phyloP scores from a whole-genome alignment of 768 basidiomycete genomes.

The Phylloporus rhodoxanthus region DNA sequence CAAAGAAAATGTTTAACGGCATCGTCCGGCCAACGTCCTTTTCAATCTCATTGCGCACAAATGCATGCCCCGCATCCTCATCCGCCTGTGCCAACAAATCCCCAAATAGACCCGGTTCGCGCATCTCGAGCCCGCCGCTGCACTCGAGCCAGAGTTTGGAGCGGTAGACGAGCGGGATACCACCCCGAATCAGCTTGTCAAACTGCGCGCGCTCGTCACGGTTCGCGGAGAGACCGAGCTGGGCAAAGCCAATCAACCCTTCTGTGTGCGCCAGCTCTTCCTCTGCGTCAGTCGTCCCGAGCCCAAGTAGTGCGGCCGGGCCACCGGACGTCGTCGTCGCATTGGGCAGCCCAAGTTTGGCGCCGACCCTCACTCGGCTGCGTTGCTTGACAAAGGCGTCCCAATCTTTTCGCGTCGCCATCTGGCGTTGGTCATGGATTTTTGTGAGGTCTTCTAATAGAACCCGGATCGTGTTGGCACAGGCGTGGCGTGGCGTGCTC shows the following conservation, averaged over 20 bases:
- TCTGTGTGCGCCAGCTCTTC: slow-evolving; percentile 79
- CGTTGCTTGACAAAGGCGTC: slow-evolving; percentile 77
- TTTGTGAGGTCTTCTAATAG: slow-evolving; percentile 71
- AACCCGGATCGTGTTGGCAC: slow-evolving; percentile 65
- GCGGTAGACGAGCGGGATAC: slow-evolving; percentile 85
- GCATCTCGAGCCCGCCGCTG: slow-evolving; percentile 86
- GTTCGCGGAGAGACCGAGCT: slow-evolving; percentile 70
- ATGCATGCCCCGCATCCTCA: slow-evolving; percentile 38
- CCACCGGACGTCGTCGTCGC: slow-evolving; percentile 30
- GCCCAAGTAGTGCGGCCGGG: slow-evolving; percentile 63
- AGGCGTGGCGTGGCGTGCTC: slow-evolving; percentile 68
- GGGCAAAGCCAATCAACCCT: slow-evolving; percentile 85
- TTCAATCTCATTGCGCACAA: slow-evolving; percentile 78
- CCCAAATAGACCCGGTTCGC: slow-evolving; percentile 84
- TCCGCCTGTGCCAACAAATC: slow-evolving; percentile 64
- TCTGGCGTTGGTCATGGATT: slow-evolving; percentile 79
- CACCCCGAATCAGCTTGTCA: slow-evolving; percentile 69
- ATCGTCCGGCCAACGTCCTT: slow-evolving; percentile 91
- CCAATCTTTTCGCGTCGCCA: slow-evolving; percentile 71
- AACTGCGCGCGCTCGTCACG: slow-evolving; percentile 75
- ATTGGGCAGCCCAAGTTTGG: slow-evolving; percentile 15
- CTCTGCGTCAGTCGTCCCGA: slow-evolving; percentile 56
- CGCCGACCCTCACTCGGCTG: slow-evolving; percentile 38
- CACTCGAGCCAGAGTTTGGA: slow-evolving; percentile 91
- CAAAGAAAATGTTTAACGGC: slow-evolving; percentile 95